Percentiles rank a stretch among this genome's conserved stretches.
Evolutionary conservation across 768 basidiomycete genomes (phyloP).

Genomic region (Termitomyces sp.): DNA sequence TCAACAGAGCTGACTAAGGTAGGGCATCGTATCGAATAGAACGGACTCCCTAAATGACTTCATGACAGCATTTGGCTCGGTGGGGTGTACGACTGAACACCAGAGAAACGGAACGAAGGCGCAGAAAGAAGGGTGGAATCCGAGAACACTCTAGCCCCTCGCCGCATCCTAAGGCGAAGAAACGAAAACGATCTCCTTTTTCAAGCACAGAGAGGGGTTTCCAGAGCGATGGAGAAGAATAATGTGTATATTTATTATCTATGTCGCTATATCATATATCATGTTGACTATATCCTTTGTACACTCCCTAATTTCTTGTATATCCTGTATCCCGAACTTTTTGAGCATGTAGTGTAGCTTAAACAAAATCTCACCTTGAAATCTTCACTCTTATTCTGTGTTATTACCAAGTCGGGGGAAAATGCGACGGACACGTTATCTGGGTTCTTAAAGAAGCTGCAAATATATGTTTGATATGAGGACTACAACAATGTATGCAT

Average conservation of each 20-base stretch:
- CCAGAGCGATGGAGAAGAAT: background rate
- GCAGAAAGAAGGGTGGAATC: slow-evolving; percentile 32
- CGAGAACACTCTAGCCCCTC: background rate
- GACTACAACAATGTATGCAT: background rate
- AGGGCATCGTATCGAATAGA: slow-evolving; percentile 1
- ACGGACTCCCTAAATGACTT: background rate
- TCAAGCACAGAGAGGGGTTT: background rate
- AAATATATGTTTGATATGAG: too few species aligned
- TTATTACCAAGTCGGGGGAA: too few species aligned
- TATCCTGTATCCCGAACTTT: background rate
- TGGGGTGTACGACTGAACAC: slow-evolving; percentile 57
- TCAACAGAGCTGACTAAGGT: slow-evolving; percentile 70
- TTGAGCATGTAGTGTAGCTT: too few species aligned
- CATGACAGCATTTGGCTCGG: slow-evolving; percentile 40
- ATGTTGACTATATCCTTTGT: background rate
- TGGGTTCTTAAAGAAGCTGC: too few species aligned
- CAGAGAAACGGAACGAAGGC: slow-evolving; percentile 52
- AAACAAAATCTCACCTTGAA: too few species aligned
- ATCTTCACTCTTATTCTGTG: too few species aligned
- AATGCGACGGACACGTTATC: too few species aligned
- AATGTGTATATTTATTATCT: background rate
- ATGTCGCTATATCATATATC: background rate
- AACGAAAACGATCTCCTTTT: background rate
- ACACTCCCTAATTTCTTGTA: background rate
- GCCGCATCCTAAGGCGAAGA: background rate